Evolutionary conservation across 305 asterid genomes (phyloP), one percentile per base, ranked within the genome.

Genomic region (Coffea humblotiana): DNA sequence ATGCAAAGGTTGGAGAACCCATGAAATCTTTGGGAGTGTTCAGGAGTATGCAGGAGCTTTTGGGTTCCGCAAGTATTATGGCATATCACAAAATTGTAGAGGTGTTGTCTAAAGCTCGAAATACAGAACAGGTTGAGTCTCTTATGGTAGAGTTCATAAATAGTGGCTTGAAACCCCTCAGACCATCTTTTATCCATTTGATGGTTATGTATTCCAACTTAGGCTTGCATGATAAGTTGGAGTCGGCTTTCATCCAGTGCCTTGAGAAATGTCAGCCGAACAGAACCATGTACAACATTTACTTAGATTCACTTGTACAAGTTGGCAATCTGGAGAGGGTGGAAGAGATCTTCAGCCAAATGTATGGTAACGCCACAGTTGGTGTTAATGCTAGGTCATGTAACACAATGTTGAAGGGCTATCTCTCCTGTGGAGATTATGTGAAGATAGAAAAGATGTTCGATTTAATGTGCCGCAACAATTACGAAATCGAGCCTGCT

Each of bases 251-350:
- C 87, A 83, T 89, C 54, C 76, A 77, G 85, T 93, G 93, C 83
- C 84, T 89, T 77, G 89, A 90, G 81, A 87, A 82, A 76, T 90
- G 93, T 75, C 85, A 71, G 69, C 97, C 97, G 27, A 93, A 88
- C 82, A 86, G 84, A 78, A 83, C 84, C 10, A 73, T 89, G 72
- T 95, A 87, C 80, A 81, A 81, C 71, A 77, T 90, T 29, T 95
- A 90, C 88, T 87, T 95, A 74, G 88, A 95, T 80, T 95, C 92
- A n/a, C 86, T 93, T 87, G 93, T 93, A 82, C 84, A 89, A 71
- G 80, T 74, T 71, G 86, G 86, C 29, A 90, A 77, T 76, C 86
- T 95, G 75, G 90, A 85, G 60, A 85, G 77, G 81, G 99, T 97
- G 3, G 99, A 86, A 87, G 88, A 86, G 85, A 86, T 90, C 72